Conservation (phyloP, 2,329 filamentous ascomycete genomes). For the Colletotrichum higginsianum region DNA sequence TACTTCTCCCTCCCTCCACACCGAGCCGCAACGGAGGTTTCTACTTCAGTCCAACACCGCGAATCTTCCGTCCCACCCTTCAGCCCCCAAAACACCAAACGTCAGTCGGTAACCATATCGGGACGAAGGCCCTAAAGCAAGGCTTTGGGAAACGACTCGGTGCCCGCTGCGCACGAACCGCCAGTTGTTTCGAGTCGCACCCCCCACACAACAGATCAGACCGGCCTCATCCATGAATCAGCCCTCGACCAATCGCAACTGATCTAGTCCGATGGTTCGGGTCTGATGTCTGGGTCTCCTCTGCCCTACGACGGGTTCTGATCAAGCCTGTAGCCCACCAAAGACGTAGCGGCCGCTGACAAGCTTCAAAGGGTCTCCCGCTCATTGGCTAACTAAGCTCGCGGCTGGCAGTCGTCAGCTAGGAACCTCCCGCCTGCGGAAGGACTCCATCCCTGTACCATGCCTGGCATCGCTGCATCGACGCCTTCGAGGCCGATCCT, state of each 20-base stretch:
- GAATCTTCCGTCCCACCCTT: slow-evolving; percentile 16
- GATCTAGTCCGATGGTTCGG: background rate
- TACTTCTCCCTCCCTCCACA: slow-evolving; percentile 2
- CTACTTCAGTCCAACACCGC: slow-evolving; percentile 33
- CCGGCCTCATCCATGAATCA: slow-evolving; percentile 26
- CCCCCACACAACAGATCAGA: slow-evolving; percentile 8
- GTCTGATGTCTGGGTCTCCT: background rate
- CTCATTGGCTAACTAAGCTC: slow-evolving; percentile 1
- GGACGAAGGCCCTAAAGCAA: background rate
- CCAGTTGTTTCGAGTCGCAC: slow-evolving; percentile 30
- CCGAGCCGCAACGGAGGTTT: background rate
- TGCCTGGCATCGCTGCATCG: too few species aligned
- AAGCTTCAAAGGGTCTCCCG: background rate
- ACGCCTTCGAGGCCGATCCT: background rate
- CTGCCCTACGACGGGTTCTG: background rate
- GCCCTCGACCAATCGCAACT: slow-evolving; percentile 30
- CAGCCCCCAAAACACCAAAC: slow-evolving; percentile 20
- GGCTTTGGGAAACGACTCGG: slow-evolving; percentile 20
- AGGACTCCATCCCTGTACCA: background rate
- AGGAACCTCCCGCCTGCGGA: too few species aligned
- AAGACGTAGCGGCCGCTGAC: background rate
- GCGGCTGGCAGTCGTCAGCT: background rate
- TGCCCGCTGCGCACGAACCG: slow-evolving; percentile 29
- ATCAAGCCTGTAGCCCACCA: background rate
- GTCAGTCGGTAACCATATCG: background rate